Evolutionary conservation across 495 filamentous ascomycete genomes (phyloP).

Genomic region (Massariosphaeria phaeospora): DNA sequence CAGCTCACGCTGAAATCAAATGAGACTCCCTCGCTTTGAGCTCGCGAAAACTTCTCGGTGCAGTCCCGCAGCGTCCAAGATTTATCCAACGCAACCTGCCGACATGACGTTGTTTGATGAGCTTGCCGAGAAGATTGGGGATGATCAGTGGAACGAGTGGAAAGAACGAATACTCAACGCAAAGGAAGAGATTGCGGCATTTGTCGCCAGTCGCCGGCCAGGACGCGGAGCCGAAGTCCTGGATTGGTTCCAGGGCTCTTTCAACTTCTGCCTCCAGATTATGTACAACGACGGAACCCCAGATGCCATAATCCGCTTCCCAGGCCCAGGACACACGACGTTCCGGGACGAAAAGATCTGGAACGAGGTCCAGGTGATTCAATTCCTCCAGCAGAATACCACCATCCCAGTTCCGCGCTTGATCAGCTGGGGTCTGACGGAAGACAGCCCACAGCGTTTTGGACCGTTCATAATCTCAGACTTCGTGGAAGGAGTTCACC

Average conservation of each 20-base stretch:
- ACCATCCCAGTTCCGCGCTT: constrained; percentile 11
- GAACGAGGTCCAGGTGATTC: constrained; percentile 13
- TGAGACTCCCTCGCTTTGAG: no score
- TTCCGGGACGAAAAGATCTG: constrained; percentile 22
- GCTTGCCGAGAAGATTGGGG: constrained; percentile 28
- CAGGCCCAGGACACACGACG: constrained; percentile 35
- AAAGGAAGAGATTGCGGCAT: constrained; percentile 34
- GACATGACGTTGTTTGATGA: constrained; percentile 23
- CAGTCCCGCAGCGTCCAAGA: no score
- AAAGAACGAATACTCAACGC: constrained; percentile 22
- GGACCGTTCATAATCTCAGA: constrained; percentile 8
- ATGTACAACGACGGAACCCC: constrained; percentile 36
- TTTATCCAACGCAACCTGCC: no score
- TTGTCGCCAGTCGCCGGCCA: constrained; percentile 35
- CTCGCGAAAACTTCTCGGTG: no score
- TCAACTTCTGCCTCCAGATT: constrained; percentile 39
- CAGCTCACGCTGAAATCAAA: no score
- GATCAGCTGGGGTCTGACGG: constrained; percentile 3
- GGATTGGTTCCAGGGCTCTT: constrained; percentile 38
- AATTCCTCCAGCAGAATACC: constrained; percentile 14
- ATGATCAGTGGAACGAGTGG: constrained; percentile 33
- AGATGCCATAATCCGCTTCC: constrained; percentile 40
- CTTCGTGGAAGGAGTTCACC: constrained; percentile 3
- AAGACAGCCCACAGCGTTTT: constrained; percentile 4
- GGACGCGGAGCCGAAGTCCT: constrained; percentile 34